These are phyloP conservation scores for Aspergillus cavernicola DNA, from an alignment of 495 filamentous ascomycete genomes.

Conservation along the genomic window DNA sequence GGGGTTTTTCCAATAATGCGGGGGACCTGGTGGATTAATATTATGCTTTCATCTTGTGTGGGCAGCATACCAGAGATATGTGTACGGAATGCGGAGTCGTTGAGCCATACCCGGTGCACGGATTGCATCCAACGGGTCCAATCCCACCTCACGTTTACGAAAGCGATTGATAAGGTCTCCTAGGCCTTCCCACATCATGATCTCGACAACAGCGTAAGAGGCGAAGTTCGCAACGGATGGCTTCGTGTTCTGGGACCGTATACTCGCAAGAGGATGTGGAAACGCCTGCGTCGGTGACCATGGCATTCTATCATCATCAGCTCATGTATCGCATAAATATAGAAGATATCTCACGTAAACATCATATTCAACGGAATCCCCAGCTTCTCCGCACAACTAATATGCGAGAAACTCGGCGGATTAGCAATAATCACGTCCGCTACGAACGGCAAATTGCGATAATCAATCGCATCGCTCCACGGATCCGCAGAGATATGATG, in stretches of 20 bases:
- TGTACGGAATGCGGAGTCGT: conserved; percentile 66
- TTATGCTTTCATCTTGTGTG: no score
- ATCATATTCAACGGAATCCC: conserved; percentile 77
- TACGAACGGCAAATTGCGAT: conserved; percentile 58
- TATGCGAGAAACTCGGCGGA: conserved; percentile 75
- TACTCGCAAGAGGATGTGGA: conserved; percentile 53
- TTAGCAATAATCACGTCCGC: conserved; percentile 83
- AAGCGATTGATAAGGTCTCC: conserved; percentile 75
- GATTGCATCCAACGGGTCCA: conserved; percentile 63
- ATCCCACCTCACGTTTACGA: conserved; percentile 57
- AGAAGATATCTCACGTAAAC: no score
- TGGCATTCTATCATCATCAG: conserved; percentile 48
- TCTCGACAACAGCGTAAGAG: conserved; percentile 70
- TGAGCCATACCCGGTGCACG: conserved; percentile 63
- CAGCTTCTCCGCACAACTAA: conserved; percentile 77
- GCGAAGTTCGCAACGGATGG: conserved; percentile 63
- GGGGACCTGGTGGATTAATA: conserved; percentile 52
- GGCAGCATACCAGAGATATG: conserved; percentile 64
- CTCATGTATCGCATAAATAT: no score
- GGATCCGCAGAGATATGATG: conserved; percentile 45
- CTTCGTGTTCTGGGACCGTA: conserved; percentile 50
- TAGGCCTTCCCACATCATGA: conserved; percentile 78
- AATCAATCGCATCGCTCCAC: conserved; percentile 25
- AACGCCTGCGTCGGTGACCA: conserved; percentile 51
- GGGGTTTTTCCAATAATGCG: conserved; percentile 71